These are phyloP conservation scores for Colletotrichum chrysophilum DNA, from an alignment of 2,329 filamentous ascomycete genomes.

Conservation along the genomic window DNA sequence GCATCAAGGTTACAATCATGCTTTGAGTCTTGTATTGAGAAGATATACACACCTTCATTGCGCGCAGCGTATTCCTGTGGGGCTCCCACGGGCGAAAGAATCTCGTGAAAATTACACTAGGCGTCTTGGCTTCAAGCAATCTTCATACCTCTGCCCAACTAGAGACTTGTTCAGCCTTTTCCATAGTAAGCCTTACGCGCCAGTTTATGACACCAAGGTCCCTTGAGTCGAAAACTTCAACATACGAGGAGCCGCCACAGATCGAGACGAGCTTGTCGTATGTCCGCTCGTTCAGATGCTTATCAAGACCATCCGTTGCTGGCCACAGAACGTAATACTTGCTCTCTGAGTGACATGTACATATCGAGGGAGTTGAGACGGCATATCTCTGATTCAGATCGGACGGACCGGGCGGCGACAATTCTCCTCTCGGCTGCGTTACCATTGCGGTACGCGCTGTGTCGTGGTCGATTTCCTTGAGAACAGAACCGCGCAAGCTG, in stretches of 20 bases:
- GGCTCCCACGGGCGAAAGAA: not conserved
- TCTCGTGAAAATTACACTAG: accelerated
- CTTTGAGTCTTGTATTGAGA: not conserved
- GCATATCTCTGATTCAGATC: not conserved
- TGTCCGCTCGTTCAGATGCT: not conserved
- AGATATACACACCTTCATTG: not conserved
- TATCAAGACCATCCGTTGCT: not conserved
- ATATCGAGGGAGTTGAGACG: not conserved
- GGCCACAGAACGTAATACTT: not conserved
- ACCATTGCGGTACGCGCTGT: not conserved
- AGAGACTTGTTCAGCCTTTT: not conserved
- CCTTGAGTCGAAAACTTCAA: not conserved
- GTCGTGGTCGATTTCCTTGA: not conserved
- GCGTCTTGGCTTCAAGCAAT: not conserved
- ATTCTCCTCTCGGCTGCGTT: accelerated
- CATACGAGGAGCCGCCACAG: not conserved
- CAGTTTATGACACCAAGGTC: not conserved
- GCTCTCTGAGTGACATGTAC: not conserved
- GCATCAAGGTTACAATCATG: not conserved
- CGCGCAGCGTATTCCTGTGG: not conserved
- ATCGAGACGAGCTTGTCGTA: not conserved
- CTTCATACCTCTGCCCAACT: not conserved
- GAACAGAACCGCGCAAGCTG: not conserved
- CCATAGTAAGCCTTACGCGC: not conserved
- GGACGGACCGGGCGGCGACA: accelerated